Conservation (phyloP, 164 flowering plant species). For the Sedum album region DNA sequence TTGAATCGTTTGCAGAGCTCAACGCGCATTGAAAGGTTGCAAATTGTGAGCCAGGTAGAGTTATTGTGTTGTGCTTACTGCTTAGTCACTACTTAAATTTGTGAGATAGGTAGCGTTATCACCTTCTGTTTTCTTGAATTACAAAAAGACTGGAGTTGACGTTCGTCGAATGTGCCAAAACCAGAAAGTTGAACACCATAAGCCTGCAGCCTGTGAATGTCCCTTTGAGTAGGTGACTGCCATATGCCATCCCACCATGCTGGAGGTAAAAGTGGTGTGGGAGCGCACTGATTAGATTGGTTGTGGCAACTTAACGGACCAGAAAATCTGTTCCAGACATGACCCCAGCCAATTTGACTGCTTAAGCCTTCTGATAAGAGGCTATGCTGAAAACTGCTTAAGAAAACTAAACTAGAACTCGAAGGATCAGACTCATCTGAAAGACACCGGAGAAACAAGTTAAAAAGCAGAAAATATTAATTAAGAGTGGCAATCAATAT, state of each 20-base stretch:
- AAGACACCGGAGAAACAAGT: not conserved
- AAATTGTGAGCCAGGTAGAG: not conserved
- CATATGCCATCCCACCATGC: conserved; percentile 94
- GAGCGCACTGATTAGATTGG: conserved; percentile 79
- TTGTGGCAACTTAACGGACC: conserved; percentile 78
- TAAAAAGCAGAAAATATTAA: not conserved
- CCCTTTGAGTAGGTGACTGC: conserved; percentile 89
- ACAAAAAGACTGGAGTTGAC: conserved; percentile 48
- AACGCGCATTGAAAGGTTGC: too few relatives aligned
- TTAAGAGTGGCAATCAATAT: not conserved
- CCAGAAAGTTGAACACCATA: conserved; percentile 61
- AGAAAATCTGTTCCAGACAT: conserved; percentile 89
- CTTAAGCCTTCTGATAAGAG: conserved; percentile 56
- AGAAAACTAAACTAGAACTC: conserved; percentile 45
- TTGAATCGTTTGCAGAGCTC: too few relatives aligned
- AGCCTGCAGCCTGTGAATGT: conserved; percentile 45
- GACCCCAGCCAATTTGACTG: conserved; percentile 91
- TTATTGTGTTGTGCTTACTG: not conserved
- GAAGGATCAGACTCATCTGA: conserved; percentile 44
- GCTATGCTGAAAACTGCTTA: conserved; percentile 88
- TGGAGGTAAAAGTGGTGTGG: conserved; percentile 75
- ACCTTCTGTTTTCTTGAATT: conserved; percentile 30
- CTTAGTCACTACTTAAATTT: conserved; percentile 14
- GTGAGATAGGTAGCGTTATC: conserved; percentile 24
- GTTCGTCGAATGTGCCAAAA: conserved; percentile 54